Evolutionary conservation across 2,329 filamentous ascomycete species (phyloP).

Genomic region (Metarhizium anisopliae): DNA sequence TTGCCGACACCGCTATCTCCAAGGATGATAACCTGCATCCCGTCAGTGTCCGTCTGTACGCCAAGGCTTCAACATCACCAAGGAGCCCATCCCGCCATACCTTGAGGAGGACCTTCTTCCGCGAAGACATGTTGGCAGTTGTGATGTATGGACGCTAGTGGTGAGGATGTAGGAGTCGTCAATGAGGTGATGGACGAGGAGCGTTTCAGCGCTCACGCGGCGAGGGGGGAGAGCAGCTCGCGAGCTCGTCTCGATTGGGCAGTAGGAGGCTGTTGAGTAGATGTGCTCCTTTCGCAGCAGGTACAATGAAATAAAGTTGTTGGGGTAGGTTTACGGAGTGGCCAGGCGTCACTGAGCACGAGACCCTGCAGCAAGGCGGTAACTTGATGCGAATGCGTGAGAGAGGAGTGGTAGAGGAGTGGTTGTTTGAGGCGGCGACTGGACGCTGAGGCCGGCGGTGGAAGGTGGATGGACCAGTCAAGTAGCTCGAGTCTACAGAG

Average conservation of each 20-base stretch:
- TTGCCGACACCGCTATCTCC: conserved; percentile 98
- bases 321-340: background rate
- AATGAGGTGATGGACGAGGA: conserved; percentile 6
- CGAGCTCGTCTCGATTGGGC: background rate
- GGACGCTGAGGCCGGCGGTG: background rate
- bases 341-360: background rate
- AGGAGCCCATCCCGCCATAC: conserved; percentile 34
- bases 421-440: background rate
- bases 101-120: conserved; percentile 89
- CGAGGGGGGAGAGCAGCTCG: background rate
- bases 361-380: background rate
- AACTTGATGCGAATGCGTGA: background rate
- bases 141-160: conserved; percentile 5
- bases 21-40: conserved; percentile 86
- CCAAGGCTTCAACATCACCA: background rate
- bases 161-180: conserved; percentile 7
- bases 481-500: background rate
- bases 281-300: background rate
- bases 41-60: conserved; percentile 6
- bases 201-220: background rate
- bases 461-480: background rate
- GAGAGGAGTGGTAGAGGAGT: background rate
- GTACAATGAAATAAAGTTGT: background rate
- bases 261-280: background rate
- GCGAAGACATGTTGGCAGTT: conserved; percentile 55